These are phyloP conservation scores for carrot (Daucus carota) DNA, from an alignment of 129 eudicot genomes.

Conservation along the genomic window DNA sequence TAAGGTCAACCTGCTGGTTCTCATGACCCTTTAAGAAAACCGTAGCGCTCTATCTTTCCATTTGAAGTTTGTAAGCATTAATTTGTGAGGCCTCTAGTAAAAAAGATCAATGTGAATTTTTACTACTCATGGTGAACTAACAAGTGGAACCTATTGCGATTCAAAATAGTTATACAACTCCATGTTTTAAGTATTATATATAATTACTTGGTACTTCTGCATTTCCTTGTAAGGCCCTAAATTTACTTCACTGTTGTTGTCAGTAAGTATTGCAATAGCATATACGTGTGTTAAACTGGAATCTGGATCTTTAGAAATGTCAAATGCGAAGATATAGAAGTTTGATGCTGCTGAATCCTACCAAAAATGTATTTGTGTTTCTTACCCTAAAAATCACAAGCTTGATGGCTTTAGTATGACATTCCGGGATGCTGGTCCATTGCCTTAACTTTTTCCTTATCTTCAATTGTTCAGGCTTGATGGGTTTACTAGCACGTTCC, in stretches of 20 bases:
- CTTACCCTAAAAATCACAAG: not conserved
- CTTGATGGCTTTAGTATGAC: not conserved
- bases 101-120: too few relatives aligned
- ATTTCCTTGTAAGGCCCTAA: too few relatives aligned
- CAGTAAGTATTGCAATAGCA: not conserved
- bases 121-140: too few relatives aligned
- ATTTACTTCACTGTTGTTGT: too few relatives aligned
- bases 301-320: not conserved
- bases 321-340: not conserved
- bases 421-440: not conserved
- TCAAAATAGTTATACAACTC: too few relatives aligned
- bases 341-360: not conserved
- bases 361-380: not conserved
- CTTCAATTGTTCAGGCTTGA: slow-evolving; percentile 50
- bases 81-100: too few relatives aligned
- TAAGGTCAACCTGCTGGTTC: too few relatives aligned
- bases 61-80: not conserved
- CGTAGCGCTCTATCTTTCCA: not conserved
- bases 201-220: too few relatives aligned
- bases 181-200: too few relatives aligned
- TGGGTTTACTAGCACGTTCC: slow-evolving; percentile 96
- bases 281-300: not conserved
- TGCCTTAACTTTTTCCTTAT: not conserved
- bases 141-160: too few relatives aligned
- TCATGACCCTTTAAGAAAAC: not conserved